Conservation (phyloP, 148 eudicot species). For the Persicaria tinctoria region DNA sequence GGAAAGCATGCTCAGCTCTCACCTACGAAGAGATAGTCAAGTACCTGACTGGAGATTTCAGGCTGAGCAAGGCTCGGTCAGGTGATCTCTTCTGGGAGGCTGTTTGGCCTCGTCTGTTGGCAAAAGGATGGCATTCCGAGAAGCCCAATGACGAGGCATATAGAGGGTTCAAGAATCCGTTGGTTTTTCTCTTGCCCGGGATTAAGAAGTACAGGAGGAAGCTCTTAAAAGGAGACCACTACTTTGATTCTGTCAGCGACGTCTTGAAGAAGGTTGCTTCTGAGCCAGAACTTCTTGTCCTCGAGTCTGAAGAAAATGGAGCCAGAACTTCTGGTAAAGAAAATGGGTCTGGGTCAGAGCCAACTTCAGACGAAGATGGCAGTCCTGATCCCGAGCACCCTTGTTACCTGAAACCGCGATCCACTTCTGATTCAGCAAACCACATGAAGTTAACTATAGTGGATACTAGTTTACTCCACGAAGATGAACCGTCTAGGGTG, state of each 20-base stretch:
- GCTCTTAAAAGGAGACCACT: constrained; percentile 65
- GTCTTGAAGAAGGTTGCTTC: constrained; percentile 54
- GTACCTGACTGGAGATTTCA: constrained; percentile 61
- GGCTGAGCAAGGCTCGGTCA: constrained; percentile 78
- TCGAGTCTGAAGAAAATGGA: constrained; percentile 36
- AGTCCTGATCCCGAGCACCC: constrained; percentile 27
- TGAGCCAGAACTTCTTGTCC: constrained; percentile 58
- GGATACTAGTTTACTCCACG: constrained; percentile 41
- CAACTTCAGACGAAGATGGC: constrained; percentile 24
- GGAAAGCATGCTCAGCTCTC: constrained; percentile 70
- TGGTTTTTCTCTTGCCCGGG: constrained; percentile 82
- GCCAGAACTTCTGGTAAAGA: constrained; percentile 21
- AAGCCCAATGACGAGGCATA: constrained; percentile 38
- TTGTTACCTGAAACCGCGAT: constrained; percentile 36
- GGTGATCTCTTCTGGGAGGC: constrained; percentile 95
- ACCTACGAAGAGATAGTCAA: constrained; percentile 55
- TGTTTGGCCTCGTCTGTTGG: constrained; percentile 92
- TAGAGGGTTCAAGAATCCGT: constrained; percentile 31
- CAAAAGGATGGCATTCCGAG: constrained; percentile 92
- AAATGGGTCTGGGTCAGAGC: constrained; percentile 26
- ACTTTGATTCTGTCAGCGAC: constrained; percentile 66
- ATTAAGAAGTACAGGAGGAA: constrained; percentile 66
- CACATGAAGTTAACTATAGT: constrained; percentile 35
- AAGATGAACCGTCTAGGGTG: constrained; percentile 26
- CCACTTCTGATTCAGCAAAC: constrained; percentile 22